Percentiles rank a stretch among this genome's conserved stretches.
Conservation (phyloP, 2,329 filamentous ascomycete genomes). For the Fusarium torreyae region DNA sequence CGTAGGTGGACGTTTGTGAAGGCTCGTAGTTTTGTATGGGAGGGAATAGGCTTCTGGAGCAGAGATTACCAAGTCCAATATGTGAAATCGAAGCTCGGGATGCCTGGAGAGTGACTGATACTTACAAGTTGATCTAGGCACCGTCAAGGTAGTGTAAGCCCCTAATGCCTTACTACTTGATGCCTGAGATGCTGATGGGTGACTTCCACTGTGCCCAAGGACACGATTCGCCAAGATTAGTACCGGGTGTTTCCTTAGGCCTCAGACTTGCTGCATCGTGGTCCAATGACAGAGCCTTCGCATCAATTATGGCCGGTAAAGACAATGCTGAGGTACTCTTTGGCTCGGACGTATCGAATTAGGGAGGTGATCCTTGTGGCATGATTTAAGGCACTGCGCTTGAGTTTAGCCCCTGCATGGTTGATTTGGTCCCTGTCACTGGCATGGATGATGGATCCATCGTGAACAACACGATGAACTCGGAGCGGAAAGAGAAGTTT, state of each 20-base stretch:
- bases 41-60: not conserved
- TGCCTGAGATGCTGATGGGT: conserved; percentile 2
- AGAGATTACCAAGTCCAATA: not conserved
- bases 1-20: not conserved
- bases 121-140: not conserved
- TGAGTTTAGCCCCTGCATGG: not conserved
- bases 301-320: not conserved
- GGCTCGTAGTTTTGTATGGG: not conserved
- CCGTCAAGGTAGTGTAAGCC: not conserved
- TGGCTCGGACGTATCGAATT: not conserved
- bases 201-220: not conserved
- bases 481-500: not conserved
- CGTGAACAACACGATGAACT: no score
- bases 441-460: no score
- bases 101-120: not conserved
- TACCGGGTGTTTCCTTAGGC: not conserved
- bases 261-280: not conserved
- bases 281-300: not conserved
- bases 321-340: not conserved
- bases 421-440: not conserved
- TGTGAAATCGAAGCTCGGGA: not conserved
- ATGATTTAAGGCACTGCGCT: not conserved
- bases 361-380: conserved; percentile 2
- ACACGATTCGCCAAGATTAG: not conserved
- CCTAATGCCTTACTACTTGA: not conserved